Percentiles rank a stretch among this genome's conserved stretches.
phyloP scores from a whole-genome alignment of 306 rosid species.

The Ammopiptanthus mongolicus region DNA sequence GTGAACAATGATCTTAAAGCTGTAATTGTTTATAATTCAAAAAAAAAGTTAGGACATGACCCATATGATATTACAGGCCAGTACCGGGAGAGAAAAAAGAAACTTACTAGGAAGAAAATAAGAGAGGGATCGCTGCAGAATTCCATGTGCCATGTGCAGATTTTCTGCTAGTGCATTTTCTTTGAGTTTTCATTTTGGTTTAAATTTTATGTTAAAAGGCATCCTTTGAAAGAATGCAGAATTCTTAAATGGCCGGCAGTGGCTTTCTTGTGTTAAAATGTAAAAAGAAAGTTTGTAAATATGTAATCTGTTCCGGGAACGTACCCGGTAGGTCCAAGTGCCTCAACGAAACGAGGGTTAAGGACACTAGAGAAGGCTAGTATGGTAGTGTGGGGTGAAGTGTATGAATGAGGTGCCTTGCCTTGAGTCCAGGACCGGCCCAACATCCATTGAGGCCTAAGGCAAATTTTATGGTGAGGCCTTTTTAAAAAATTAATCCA shows the following conservation, averaged over 20 bases:
- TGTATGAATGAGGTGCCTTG: too few species aligned
- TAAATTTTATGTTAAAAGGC: conserved; percentile 9
- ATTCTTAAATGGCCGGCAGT: background rate
- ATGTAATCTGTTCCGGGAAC: too few species aligned
- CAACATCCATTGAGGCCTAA: too few species aligned
- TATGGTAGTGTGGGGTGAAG: too few species aligned
- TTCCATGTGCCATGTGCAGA: conserved; percentile 29
- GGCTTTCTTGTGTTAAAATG: conserved; percentile 18
- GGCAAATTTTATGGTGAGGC: too few species aligned
- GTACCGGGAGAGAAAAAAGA: background rate
- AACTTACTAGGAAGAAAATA: background rate
- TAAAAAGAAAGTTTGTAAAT: background rate
- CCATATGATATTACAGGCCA: background rate
- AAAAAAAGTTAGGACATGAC: background rate
- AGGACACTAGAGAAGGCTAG: too few species aligned
- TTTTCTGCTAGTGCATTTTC: conserved; percentile 6
- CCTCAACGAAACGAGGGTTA: too few species aligned
- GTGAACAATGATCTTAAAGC: conserved; percentile 9
- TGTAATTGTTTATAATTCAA: background rate
- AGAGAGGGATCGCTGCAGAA: conserved; percentile 13
- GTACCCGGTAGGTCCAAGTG: too few species aligned
- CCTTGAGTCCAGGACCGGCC: too few species aligned
- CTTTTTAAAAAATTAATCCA: too few species aligned
- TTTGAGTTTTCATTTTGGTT: conserved; percentile 14
- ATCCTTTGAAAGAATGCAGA: conserved; percentile 14